Percentiles rank a stretch among this genome's conserved stretches.
These are phyloP conservation scores for Juncus inflexus DNA, from an alignment of 176 grass and related monocot genomes.

Conservation along the genomic window DNA sequence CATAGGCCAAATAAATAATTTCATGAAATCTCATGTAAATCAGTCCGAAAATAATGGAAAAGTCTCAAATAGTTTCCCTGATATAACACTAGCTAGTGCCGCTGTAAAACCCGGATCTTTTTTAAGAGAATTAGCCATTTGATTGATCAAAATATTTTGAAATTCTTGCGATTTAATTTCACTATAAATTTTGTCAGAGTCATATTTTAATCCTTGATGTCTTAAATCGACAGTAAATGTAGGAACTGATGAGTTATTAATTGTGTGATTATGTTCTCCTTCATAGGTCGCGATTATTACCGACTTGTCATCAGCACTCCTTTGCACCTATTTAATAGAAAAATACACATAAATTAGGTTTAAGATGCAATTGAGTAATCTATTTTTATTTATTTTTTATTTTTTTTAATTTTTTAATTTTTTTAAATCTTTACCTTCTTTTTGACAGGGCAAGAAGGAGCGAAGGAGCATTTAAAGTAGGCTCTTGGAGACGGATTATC, in stretches of 20 bases:
- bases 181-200: slow-evolving; percentile 32
- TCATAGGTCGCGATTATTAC: slow-evolving; percentile 76
- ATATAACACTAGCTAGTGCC: slow-evolving; percentile 52
- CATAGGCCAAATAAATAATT: too few species aligned
- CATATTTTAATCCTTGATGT: slow-evolving; percentile 21
- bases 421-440: slow-evolving; percentile 62
- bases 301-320: slow-evolving; percentile 78
- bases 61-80: slow-evolving; percentile 42
- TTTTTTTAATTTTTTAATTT: neutral
- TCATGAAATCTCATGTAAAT: too few species aligned
- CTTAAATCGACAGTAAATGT: slow-evolving; percentile 71
- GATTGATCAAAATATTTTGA: slow-evolving; percentile 43
- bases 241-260: slow-evolving; percentile 47
- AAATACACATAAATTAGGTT: neutral
- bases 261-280: slow-evolving; percentile 84
- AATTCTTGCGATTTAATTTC: slow-evolving; percentile 57
- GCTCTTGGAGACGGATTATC: slow-evolving; percentile 88
- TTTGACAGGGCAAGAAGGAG: slow-evolving; percentile 78
- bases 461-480: slow-evolving; percentile 83
- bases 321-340: slow-evolving; percentile 66
- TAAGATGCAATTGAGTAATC: neutral
- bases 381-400: neutral
- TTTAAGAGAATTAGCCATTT: slow-evolving; percentile 62
- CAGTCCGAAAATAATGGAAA: slow-evolving; percentile 12
- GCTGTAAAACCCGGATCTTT: slow-evolving; percentile 51